These are phyloP conservation scores for Aureobasidium zeae DNA, from an alignment of 2,329 filamentous ascomycete species.

Conservation along the genomic window DNA sequence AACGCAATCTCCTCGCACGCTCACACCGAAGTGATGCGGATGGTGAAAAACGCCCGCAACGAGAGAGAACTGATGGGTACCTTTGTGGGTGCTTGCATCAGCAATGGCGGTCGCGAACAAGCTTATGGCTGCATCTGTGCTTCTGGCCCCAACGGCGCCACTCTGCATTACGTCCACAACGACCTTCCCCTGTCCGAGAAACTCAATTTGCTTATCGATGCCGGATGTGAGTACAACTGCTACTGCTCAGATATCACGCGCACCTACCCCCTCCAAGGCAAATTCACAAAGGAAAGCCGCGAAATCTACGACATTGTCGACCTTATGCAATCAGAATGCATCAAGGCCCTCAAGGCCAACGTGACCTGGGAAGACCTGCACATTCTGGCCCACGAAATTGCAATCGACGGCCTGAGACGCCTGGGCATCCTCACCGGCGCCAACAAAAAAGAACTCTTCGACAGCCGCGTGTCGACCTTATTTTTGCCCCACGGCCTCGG, in stretches of 20 bases:
- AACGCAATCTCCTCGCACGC: slow-evolving; percentile 70
- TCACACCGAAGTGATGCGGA: slow-evolving; percentile 60
- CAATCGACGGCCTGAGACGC: slow-evolving; percentile 66
- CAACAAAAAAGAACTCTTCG: slow-evolving; percentile 42
- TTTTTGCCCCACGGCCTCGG: slow-evolving; percentile 45
- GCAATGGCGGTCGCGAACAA: slow-evolving; percentile 68
- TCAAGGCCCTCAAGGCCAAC: slow-evolving; percentile 61
- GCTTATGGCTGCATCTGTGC: slow-evolving; percentile 84
- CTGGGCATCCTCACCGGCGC: slow-evolving; percentile 66
- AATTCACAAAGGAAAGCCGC: slow-evolving; percentile 59
- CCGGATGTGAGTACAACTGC: slow-evolving; percentile 51
- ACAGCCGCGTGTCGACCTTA: slow-evolving; percentile 37
- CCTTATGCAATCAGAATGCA: slow-evolving; percentile 76
- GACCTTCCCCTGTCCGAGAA: slow-evolving; percentile 60
- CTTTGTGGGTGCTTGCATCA: slow-evolving; percentile 68
- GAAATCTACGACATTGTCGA: slow-evolving; percentile 58
- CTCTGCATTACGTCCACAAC: slow-evolving; percentile 81
- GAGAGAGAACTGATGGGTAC: slow-evolving; percentile 76
- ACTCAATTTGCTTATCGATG: slow-evolving; percentile 74
- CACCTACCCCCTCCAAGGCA: slow-evolving; percentile 71
- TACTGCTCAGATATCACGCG: slow-evolving; percentile 61
- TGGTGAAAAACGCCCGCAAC: slow-evolving; percentile 56
- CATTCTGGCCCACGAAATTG: slow-evolving; percentile 66
- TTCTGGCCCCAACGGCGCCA: slow-evolving; percentile 68
- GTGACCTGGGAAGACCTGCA: slow-evolving; percentile 77